Conservation (phyloP, 148 eudicot species). For the Vaccinium darrowii region DNA sequence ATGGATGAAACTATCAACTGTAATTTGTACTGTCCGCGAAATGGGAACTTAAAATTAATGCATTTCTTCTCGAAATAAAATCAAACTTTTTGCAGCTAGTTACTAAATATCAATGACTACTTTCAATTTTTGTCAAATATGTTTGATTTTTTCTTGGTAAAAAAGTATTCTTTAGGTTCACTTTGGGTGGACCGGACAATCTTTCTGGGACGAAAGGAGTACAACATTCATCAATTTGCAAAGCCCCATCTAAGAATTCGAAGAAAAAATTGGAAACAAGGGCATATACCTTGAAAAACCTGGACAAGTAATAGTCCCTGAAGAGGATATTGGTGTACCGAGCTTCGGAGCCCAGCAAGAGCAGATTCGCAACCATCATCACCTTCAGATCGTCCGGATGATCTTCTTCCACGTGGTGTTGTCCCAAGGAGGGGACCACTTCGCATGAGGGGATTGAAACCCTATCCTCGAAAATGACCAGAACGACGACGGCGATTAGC, state of each 20-base stretch:
- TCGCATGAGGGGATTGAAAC: conserved; percentile 25
- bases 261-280: background rate
- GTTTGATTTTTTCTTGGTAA: too few species aligned
- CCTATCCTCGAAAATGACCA: conserved; percentile 19
- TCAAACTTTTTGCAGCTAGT: too few species aligned
- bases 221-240: conserved; percentile 11
- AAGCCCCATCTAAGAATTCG: background rate
- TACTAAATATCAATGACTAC: too few species aligned
- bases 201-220: background rate
- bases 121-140: too few species aligned
- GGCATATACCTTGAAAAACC: conserved; percentile 25
- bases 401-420: conserved; percentile 12
- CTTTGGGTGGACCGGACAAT: too few species aligned
- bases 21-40: background rate
- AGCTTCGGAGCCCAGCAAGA: conserved; percentile 30
- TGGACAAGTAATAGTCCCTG: conserved; percentile 29
- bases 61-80: too few species aligned
- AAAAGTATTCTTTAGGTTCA: too few species aligned
- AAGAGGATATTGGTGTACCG: conserved; percentile 22
- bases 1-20: background rate
- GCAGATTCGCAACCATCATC: conserved; percentile 31
- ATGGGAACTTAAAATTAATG: too few species aligned
- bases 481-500: conserved; percentile 5
- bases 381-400: conserved; percentile 24
- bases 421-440: conserved; percentile 7